Evolutionary conservation across 2,329 filamentous ascomycete species (phyloP).

Genomic region (Myotisia sp.): DNA sequence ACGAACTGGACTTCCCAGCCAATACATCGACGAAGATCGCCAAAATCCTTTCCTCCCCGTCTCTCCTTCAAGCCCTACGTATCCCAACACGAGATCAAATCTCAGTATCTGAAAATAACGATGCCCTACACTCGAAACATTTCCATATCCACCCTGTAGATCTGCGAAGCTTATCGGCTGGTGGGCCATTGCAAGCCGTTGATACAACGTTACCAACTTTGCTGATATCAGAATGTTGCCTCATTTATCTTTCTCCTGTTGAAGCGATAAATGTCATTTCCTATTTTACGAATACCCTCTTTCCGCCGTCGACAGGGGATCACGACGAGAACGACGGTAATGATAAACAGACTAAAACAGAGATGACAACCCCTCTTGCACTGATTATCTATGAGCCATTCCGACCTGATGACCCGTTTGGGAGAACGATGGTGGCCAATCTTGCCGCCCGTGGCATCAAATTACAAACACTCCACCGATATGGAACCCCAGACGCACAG

Average conservation of each 20-base stretch:
- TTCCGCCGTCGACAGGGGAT: conserved; percentile 14
- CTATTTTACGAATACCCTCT: conserved; percentile 46
- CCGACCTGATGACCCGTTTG: conserved; percentile 69
- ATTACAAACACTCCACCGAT: conserved; percentile 67
- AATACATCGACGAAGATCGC: conserved; percentile 55
- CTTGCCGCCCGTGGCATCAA: conserved; percentile 66
- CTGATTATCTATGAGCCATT: conserved; percentile 83
- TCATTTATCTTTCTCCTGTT: conserved; percentile 65
- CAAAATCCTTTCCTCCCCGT: conserved; percentile 22
- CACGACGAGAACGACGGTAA: neutral
- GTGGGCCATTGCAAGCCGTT: conserved; percentile 31
- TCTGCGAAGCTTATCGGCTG: conserved; percentile 44
- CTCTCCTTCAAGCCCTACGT: conserved; percentile 20
- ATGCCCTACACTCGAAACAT: conserved; percentile 32
- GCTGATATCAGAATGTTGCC: conserved; percentile 84
- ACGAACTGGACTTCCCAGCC: conserved; percentile 77
- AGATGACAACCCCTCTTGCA: conserved; percentile 37
- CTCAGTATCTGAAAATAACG: conserved; percentile 25
- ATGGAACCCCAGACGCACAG: conserved; percentile 55
- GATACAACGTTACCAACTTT: conserved; percentile 57
- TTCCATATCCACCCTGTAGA: conserved; percentile 53
- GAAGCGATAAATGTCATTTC: conserved; percentile 50
- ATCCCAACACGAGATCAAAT: conserved; percentile 19
- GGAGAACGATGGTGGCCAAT: conserved; percentile 82
- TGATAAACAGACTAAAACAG: too few species aligned